Base-by-base conservation (phyloP, 371 early-diverging fungal genomes). In the Coemansia sp. region DNA sequence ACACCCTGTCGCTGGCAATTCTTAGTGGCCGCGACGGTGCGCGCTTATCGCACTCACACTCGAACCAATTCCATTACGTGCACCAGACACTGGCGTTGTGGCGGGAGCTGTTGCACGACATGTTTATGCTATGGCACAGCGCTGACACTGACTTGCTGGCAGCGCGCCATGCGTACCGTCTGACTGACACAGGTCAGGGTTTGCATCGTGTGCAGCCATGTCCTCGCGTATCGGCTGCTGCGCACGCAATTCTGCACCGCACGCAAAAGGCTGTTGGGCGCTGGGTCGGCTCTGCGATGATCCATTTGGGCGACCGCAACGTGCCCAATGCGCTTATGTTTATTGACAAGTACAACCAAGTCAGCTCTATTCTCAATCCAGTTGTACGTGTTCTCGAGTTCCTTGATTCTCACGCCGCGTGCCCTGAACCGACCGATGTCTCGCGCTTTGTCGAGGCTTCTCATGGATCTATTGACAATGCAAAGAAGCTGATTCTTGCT, bases 291-390 rank as follows among this genome's bases (percentile, higher is more conserved):
- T 92, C 93, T 21, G 90, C 92, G 5, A 97, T 97, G 47, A 91
- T 98, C 65, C 98, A 98, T 81, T 80, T 97, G 67, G 98, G 97
- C 3, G 98, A 98, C 80, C 90, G 88, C 77, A 93, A 93, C 65
- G 94, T 93, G 33, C 93, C 94, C 14, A 93, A 93, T 67, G 93
- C 98, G 6, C 86, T 98, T 47, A 89, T 95, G 87, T 97, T 98
- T 70, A 97, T 97, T 69, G 97, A 94, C 86, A 93, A 94, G 88
- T 97, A 97, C 82, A 95, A 94, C 63, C 97, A 97, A 86, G 93
- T 97, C 14, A 86, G 94, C 51, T 87, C 93, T 52, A 98, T 98
- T 58, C 86, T 98, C 30, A 89, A 88, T 65, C 98, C 98, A 0
- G 89, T 97, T 28, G 86, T 88, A 37, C 83, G 84, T 0, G 88